Conservation (phyloP, 2,329 filamentous ascomycete genomes). For the Hypoxylon sp. region DNA sequence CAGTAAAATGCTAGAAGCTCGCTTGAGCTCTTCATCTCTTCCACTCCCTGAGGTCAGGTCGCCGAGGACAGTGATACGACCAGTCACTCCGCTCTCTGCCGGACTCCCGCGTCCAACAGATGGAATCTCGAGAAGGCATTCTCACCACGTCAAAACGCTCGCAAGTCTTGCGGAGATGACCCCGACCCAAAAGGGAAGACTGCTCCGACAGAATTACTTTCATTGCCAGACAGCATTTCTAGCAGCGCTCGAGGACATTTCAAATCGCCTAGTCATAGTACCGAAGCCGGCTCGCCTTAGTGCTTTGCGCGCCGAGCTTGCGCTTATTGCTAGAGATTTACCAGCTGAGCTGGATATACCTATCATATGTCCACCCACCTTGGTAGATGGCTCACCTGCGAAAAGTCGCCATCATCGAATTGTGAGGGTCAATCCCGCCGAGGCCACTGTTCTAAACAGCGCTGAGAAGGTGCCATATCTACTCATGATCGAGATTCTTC, state of each 20-base stretch:
- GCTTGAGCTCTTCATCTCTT: constrained; percentile 75
- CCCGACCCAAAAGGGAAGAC: constrained; percentile 73
- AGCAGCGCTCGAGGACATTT: constrained; percentile 84
- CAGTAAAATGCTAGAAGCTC: constrained; percentile 66
- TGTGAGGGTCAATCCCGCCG: constrained; percentile 83
- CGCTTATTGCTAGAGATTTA: constrained; percentile 82
- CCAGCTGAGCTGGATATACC: constrained; percentile 88
- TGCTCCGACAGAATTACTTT: constrained; percentile 85
- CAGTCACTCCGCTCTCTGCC: constrained; percentile 69
- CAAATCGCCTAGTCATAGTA: constrained; percentile 83
- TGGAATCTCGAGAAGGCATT: constrained; percentile 67
- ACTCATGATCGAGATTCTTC: constrained; percentile 84
- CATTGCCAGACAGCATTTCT: constrained; percentile 83
- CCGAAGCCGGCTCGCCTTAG: constrained; percentile 85
- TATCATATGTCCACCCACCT: constrained; percentile 79
- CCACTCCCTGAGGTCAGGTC: constrained; percentile 72
- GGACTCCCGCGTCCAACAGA: constrained; percentile 63
- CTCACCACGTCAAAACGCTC: constrained; percentile 68
- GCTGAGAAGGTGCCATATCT: constrained; percentile 88
- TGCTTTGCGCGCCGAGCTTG: constrained; percentile 82
- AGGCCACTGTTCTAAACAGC: constrained; percentile 87
- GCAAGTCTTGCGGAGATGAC: constrained; percentile 72
- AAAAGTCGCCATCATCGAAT: constrained; percentile 85
- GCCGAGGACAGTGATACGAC: constrained; percentile 63
- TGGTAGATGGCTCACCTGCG: constrained; percentile 78